These are phyloP conservation scores for Xanthoparmelia taractica DNA, from an alignment of 495 filamentous ascomycete species.

Conservation along the genomic window DNA sequence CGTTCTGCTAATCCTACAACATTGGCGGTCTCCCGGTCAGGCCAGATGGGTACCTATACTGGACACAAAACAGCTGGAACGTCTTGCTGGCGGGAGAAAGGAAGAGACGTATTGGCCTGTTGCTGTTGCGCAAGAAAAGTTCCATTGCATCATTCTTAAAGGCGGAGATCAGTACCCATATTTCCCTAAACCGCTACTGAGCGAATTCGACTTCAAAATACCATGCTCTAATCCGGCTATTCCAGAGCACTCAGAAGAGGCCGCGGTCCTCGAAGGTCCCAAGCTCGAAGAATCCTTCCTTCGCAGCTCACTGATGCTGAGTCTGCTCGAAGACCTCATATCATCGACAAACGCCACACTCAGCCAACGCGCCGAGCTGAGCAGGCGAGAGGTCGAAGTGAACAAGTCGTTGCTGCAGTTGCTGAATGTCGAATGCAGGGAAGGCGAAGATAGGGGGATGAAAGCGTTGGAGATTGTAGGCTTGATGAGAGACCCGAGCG, in stretches of 20 bases:
- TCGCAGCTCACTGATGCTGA: constrained; percentile 59
- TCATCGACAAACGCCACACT: constrained; percentile 47
- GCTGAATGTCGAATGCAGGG: constrained; percentile 80
- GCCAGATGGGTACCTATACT: constrained; percentile 88
- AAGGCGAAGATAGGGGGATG: constrained; percentile 88
- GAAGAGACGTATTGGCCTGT: constrained; percentile 92
- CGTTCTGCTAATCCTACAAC: constrained; percentile 73
- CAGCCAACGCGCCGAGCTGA: constrained; percentile 59
- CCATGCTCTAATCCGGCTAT: constrained; percentile 51
- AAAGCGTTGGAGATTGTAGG: constrained; percentile 80
- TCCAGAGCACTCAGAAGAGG: constrained; percentile 28
- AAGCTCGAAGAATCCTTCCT: constrained; percentile 71
- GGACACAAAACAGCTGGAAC: constrained; percentile 75
- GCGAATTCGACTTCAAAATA: constrained; percentile 86
- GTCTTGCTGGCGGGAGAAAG: constrained; percentile 73
- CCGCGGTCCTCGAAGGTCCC: constrained; percentile 34
- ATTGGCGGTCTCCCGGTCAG: constrained; percentile 80
- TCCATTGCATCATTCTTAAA: constrained; percentile 98
- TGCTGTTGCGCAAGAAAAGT: constrained; percentile 82
- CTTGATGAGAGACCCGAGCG: constrained; percentile 68
- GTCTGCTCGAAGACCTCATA: constrained; percentile 64
- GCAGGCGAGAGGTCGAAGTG: constrained; percentile 64
- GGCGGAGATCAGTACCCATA: constrained; percentile 88
- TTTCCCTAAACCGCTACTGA: constrained; percentile 86
- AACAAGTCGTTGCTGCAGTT: constrained; percentile 87